Conservation (phyloP, 192 early-diverging fungal genomes). For the Geosiphon pyriformis region DNA sequence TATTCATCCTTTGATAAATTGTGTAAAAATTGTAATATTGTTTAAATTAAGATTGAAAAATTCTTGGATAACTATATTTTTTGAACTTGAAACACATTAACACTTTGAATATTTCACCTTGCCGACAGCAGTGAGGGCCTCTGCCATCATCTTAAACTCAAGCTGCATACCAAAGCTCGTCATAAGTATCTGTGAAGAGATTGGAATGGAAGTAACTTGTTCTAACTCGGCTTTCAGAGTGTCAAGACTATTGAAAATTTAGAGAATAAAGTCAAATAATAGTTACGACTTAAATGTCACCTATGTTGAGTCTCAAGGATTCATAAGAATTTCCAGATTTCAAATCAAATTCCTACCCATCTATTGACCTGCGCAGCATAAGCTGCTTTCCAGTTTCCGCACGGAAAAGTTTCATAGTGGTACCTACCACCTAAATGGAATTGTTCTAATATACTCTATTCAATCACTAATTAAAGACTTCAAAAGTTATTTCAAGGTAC, state of each 20-base stretch:
- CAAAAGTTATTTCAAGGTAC: too few relatives aligned
- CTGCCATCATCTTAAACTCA: constrained; percentile 39
- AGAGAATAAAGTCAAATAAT: too few relatives aligned
- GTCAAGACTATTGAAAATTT: constrained; percentile 33
- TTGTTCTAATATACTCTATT: too few relatives aligned
- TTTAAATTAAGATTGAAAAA: constrained; percentile 1
- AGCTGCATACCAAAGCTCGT: constrained; percentile 46
- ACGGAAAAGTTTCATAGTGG: constrained; percentile 27
- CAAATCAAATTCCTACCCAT: neutral
- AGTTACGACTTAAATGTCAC: too few relatives aligned
- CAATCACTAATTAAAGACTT: too few relatives aligned
- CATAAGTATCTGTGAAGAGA: constrained; percentile 47
- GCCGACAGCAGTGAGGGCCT: constrained; percentile 35
- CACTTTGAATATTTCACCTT: constrained; percentile 36
- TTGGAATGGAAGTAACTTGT: constrained; percentile 38
- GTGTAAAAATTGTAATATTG: neutral
- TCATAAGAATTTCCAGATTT: neutral
- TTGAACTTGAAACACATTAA: too few relatives aligned
- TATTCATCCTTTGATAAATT: constrained; percentile 54
- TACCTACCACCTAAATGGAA: too few relatives aligned
- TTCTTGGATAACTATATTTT: too few relatives aligned
- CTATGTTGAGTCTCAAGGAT: too few relatives aligned
- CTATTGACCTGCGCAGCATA: neutral
- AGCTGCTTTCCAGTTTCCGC: constrained; percentile 52
- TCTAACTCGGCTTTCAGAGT: constrained; percentile 33